Percentiles rank a stretch among this genome's conserved stretches.
Conservation (phyloP, 73 alveolate species). For the Effrenium voratum region DNA sequence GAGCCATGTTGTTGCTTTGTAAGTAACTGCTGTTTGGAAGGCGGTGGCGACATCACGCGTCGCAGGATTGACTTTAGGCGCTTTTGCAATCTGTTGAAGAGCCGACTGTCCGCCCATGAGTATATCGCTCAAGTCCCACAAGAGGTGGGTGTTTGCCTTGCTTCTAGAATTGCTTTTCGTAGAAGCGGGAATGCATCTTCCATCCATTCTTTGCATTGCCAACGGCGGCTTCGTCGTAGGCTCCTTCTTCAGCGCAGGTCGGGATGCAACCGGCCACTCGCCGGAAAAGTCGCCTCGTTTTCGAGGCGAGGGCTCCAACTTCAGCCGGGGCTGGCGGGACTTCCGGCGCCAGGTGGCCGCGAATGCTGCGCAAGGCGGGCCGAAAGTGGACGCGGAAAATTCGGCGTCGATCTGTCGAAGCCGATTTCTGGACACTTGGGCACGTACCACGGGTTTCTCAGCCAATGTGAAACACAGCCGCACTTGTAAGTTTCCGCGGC, state of each 20-base stretch:
- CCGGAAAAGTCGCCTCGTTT: too few relatives aligned
- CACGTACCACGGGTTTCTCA: too few relatives aligned
- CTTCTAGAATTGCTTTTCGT: background rate
- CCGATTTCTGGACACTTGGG: too few relatives aligned
- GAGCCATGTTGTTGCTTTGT: too few relatives aligned
- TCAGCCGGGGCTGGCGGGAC: constrained; percentile 21
- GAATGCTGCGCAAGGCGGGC: constrained; percentile 14
- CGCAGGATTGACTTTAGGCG: too few relatives aligned
- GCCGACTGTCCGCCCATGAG: too few relatives aligned
- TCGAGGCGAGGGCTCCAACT: constrained; percentile 49
- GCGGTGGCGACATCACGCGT: too few relatives aligned
- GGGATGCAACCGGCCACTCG: too few relatives aligned
- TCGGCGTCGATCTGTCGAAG: background rate
- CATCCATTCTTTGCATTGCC: background rate
- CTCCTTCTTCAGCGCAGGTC: background rate
- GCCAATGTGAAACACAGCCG: too few relatives aligned
- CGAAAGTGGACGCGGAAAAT: background rate
- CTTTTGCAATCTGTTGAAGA: too few relatives aligned
- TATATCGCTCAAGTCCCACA: background rate
- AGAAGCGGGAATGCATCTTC: background rate
- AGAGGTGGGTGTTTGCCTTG: background rate
- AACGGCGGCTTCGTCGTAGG: background rate
- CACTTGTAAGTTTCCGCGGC: too few relatives aligned
- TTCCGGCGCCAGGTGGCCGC: constrained; percentile 28
- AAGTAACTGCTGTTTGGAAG: too few relatives aligned